A percentile compares a stretch with the other conserved stretches of the same genome.
Conservation (phyloP, 2,329 filamentous ascomycete species). For the Calonectria multiphialidica region DNA sequence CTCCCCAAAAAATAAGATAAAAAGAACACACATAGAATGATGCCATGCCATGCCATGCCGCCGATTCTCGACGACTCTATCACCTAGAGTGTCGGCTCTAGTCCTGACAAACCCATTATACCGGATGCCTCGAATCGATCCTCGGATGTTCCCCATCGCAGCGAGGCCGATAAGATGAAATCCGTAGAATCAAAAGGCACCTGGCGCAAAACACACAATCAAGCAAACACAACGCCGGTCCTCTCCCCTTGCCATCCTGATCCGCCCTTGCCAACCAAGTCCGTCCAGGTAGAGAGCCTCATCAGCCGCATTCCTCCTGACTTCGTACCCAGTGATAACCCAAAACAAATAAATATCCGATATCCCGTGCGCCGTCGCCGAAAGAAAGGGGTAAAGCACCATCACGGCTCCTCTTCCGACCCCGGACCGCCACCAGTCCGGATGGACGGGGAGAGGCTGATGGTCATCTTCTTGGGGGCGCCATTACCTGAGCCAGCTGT, state of each 20-base stretch:
- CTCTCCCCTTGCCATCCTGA: slow-evolving; percentile 32
- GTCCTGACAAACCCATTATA: slow-evolving; percentile 38
- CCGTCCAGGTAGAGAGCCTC: slow-evolving; percentile 31
- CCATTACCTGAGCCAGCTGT: slow-evolving; percentile 54
- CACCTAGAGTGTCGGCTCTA: slow-evolving; percentile 34
- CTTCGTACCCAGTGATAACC: slow-evolving; percentile 27
- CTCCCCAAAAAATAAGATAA: not conserved
- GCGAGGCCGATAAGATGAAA: not conserved
- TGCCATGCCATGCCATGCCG: slow-evolving; percentile 20
- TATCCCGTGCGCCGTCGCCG: slow-evolving; percentile 41
- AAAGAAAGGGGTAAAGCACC: slow-evolving; percentile 36
- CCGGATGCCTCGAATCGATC: slow-evolving; percentile 24
- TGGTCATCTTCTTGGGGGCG: slow-evolving; percentile 67
- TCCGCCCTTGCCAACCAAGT: slow-evolving; percentile 36
- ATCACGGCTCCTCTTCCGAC: slow-evolving; percentile 56
- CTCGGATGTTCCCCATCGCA: slow-evolving; percentile 13
- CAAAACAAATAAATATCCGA: slow-evolving; percentile 37
- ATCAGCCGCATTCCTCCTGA: slow-evolving; percentile 28
- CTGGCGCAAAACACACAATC: slow-evolving; percentile 28
- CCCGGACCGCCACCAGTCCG: slow-evolving; percentile 52
- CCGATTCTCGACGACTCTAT: slow-evolving; percentile 39
- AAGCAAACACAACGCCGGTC: slow-evolving; percentile 42
- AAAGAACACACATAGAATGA: slow-evolving; percentile 9
- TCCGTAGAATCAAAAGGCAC: slow-evolving; percentile 30
- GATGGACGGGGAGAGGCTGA: slow-evolving; percentile 64